Conservation (phyloP, 225 moss, liverwort and hornwort genomes). For the Pseudoscleropodium purum region DNA sequence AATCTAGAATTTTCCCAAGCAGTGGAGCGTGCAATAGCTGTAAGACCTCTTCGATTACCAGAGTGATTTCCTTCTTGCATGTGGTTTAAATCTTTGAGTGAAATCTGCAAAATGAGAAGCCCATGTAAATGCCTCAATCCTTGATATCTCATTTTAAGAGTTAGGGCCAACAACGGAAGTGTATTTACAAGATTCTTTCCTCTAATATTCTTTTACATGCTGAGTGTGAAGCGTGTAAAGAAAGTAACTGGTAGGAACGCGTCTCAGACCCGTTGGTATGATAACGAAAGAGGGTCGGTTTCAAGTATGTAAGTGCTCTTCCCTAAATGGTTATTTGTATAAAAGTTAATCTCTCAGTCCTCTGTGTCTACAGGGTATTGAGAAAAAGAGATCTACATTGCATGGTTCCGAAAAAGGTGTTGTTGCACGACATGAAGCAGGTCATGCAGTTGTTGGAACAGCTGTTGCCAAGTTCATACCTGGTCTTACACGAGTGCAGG, state of each 20-base stretch:
- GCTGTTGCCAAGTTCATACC: constrained; percentile 93
- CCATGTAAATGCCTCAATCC: not conserved
- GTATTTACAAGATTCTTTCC: not conserved
- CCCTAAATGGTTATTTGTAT: not conserved
- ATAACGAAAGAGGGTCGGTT: not conserved
- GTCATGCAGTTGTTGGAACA: constrained; percentile 94
- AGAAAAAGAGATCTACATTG: constrained; percentile 91
- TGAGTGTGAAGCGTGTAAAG: not conserved
- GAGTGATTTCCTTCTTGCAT: not conserved
- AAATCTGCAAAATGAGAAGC: not conserved
- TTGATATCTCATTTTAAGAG: not conserved
- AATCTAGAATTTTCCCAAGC: constrained; percentile 78
- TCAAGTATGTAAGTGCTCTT: not conserved
- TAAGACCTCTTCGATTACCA: constrained; percentile 23
- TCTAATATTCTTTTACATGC: not conserved
- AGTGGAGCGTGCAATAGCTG: constrained; percentile 92
- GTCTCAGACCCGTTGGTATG: not conserved
- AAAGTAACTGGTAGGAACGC: not conserved
- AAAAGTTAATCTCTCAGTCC: not conserved
- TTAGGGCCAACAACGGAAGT: not conserved
- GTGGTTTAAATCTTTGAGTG: not conserved
- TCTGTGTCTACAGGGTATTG: constrained; percentile 58
- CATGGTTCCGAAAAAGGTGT: constrained; percentile 96
- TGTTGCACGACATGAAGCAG: constrained; percentile 94
- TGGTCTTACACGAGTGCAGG: constrained; percentile 78